These are phyloP conservation scores for Penicillium paradoxum DNA, from an alignment of 495 filamentous ascomycete genomes.

Conservation along the genomic window DNA sequence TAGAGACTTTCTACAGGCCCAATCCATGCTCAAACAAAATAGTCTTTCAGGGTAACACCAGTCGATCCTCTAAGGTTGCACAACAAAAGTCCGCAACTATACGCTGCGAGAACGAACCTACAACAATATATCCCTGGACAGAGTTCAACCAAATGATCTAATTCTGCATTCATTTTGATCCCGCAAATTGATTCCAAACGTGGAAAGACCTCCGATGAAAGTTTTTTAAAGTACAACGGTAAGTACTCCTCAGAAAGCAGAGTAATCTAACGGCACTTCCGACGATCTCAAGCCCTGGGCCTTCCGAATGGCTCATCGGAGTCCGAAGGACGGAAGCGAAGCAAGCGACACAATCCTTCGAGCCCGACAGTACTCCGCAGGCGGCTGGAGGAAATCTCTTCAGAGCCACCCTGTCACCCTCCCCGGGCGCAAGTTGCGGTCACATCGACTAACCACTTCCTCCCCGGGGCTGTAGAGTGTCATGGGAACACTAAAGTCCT, in stretches of 20 bases:
- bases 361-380: neutral
- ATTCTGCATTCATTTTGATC: neutral
- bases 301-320: neutral
- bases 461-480: neutral
- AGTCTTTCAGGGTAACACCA: neutral
- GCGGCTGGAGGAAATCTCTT: neutral
- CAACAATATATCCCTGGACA: too few species aligned
- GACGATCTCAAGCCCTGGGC: constrained; percentile 1
- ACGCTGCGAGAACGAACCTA: too few species aligned
- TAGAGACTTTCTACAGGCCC: too few species aligned
- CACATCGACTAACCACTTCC: neutral
- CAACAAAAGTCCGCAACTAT: neutral
- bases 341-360: neutral
- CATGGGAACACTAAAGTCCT: too few species aligned
- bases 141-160: too few species aligned
- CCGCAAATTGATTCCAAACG: neutral
- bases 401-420: neutral
- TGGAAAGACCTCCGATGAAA: neutral
- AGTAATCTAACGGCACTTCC: neutral
- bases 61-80: neutral
- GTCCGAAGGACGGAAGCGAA: neutral
- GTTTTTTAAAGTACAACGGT: neutral
- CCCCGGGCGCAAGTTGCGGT: neutral
- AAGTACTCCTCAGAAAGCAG: neutral
- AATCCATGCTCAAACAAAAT: neutral